Evolutionary conservation across 108 stramenopile species (phyloP).

Genomic region (Cylindrotheca closterium): DNA sequence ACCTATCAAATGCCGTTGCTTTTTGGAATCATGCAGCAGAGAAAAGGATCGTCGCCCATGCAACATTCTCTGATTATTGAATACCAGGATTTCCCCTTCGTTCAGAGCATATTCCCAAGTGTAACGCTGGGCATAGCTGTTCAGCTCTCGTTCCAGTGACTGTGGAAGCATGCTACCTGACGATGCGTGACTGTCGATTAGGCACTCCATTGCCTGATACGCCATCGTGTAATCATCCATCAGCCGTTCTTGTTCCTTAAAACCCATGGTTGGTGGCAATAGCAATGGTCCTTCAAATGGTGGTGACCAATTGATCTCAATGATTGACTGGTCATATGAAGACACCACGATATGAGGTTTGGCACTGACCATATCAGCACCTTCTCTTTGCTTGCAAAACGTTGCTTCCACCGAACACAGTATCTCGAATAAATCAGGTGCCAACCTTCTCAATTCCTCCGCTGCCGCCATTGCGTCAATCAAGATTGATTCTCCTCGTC

Average conservation of each 20-base stretch:
- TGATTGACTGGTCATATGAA: constrained; percentile 38
- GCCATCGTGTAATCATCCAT: constrained; percentile 59
- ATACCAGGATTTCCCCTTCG: constrained; percentile 67
- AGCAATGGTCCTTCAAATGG: constrained; percentile 81
- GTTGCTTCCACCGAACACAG: constrained; percentile 55
- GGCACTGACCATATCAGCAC: constrained; percentile 71
- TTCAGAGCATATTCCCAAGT: constrained; percentile 62
- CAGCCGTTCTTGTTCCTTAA: constrained; percentile 11
- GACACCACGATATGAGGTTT: constrained; percentile 65
- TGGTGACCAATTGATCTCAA: constrained; percentile 73
- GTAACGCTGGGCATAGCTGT: constrained; percentile 47
- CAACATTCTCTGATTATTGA: constrained; percentile 80
- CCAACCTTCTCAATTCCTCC: constrained; percentile 48
- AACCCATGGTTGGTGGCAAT: constrained; percentile 25
- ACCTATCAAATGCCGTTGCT: constrained; percentile 67
- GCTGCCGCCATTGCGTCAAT: constrained; percentile 85
- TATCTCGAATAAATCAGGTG: constrained; percentile 61
- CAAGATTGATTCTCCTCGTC: constrained; percentile 67
- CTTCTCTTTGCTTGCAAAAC: constrained; percentile 74
- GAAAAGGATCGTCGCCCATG: constrained; percentile 71
- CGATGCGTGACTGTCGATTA: constrained; percentile 22
- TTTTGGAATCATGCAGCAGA: constrained; percentile 15
- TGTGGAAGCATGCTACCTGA: not conserved
- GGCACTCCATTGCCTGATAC: constrained; percentile 64
- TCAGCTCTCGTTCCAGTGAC: constrained; percentile 28